Evolutionary conservation across 345 rosid genomes (phyloP), one percentile per base, ranked within the genome.

Genomic region (Pistacia atlantica): DNA sequence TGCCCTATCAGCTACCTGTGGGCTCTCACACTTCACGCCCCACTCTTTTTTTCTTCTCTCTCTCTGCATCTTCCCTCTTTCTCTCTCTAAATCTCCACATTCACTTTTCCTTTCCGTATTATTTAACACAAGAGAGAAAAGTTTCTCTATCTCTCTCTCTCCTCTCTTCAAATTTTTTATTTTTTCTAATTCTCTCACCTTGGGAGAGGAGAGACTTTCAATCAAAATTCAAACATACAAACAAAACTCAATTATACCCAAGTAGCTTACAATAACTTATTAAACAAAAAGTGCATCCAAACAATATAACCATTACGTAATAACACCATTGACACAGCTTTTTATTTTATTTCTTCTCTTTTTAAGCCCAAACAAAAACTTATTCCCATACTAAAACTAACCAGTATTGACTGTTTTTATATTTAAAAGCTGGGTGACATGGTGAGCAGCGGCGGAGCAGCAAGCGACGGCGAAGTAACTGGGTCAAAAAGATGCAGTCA

Each of bases 161-260:
- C 66, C 75, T 57, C 65, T 71, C 75, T 35, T 42, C 0, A 25
- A 42, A 42, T 0, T 42, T 42, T 42, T 37, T 37, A 37, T 37
- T 37, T 37, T 31, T 13, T 31, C 52, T 37, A 17, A 57, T 71
- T 73, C 68, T 54, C 59, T 57, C 65, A 42, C 75, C 72, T 75
- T 55, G 57, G 48, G 81, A 75, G 86, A 83, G 83, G 83, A 78
- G 83, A 72, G 84, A 77, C 68, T 66, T 25, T 16, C 33, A 42
- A 61, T 55, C 8, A 28, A 49, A 13, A 42, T 5, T 42, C 46
- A 42, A 7, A 7, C 46, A 42, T 42, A 74, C 17, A 62, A 8
- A 45, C n/a, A 55, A 69, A 55, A 65, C 48, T 22, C 69, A 58
- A 58, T 55, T 42, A 48, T 48, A 46, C 2, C 3, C 8, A 37